phyloP scores from a whole-genome alignment of 2,329 filamentous ascomycete species.

The Aaosphaeria arxii region DNA sequence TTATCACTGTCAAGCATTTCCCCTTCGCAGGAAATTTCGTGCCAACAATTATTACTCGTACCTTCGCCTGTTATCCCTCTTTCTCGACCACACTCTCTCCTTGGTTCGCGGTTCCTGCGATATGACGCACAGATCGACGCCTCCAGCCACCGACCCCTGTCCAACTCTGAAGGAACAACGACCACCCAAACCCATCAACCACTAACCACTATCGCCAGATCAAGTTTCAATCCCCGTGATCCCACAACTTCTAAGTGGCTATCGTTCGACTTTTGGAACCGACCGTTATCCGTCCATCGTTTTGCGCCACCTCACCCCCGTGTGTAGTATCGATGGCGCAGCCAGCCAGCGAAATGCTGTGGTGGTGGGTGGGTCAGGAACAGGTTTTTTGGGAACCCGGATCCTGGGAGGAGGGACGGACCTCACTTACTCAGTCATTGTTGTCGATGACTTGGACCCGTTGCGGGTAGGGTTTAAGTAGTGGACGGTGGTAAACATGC shows the following conservation, averaged over 20 bases:
- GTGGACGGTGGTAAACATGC: no score
- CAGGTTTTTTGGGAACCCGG: conserved; percentile 16
- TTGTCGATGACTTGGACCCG: no score
- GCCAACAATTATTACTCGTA: no score
- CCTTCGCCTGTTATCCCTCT: no score
- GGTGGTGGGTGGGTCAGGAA: conserved; percentile 9
- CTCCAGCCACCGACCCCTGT: not conserved
- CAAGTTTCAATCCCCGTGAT: conserved; percentile 8
- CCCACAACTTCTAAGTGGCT: not conserved
- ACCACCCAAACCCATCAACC: not conserved
- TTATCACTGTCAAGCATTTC: no score
- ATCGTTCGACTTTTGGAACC: not conserved
- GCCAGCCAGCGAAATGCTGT: not conserved
- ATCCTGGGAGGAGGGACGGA: not conserved
- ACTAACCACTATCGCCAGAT: conserved; percentile 5
- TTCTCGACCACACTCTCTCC: no score
- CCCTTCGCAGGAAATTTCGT: no score
- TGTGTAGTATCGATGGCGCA: not conserved
- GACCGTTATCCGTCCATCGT: conserved; percentile 2
- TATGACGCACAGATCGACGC: no score
- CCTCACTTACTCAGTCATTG: no score
- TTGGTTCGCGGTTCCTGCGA: no score
- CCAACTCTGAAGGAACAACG: not conserved
- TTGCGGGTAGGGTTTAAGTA: no score
- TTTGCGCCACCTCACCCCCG: not conserved